Percentiles rank a stretch among this genome's conserved stretches.
These are phyloP conservation scores for Aspergillus steynii DNA, from an alignment of 495 filamentous ascomycete genomes.

Conservation along the genomic window DNA sequence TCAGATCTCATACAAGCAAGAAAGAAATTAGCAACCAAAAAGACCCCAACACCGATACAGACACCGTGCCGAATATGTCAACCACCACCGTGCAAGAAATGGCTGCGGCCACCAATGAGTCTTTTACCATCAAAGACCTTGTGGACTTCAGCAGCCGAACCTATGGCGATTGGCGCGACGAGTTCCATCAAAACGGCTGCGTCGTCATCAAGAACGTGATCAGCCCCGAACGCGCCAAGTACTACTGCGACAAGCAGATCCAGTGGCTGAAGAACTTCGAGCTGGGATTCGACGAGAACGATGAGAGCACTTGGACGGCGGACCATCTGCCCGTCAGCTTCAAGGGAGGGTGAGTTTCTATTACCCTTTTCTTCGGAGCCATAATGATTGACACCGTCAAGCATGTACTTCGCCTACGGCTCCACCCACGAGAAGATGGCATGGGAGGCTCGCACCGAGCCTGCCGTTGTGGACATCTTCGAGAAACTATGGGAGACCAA, in stretches of 20 bases:
- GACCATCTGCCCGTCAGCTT: slow-evolving; percentile 40
- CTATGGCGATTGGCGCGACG: slow-evolving; percentile 43
- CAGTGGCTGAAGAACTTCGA: slow-evolving; percentile 43
- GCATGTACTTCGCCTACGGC: slow-evolving; percentile 33
- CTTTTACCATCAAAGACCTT: slow-evolving; percentile 21
- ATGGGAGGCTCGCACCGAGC: slow-evolving; percentile 43
- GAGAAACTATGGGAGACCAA: slow-evolving; percentile 43
- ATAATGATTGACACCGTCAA: not conserved
- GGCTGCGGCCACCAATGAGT: slow-evolving; percentile 14
- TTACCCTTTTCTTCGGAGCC: not conserved
- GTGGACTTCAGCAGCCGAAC: slow-evolving; percentile 20
- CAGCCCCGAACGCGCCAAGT: slow-evolving; percentile 26
- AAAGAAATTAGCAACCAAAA: too few relatives aligned
- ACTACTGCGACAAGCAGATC: slow-evolving; percentile 35
- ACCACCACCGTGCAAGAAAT: slow-evolving; percentile 18
- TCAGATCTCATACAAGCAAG: not conserved
- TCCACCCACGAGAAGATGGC: slow-evolving; percentile 31
- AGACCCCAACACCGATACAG: not conserved
- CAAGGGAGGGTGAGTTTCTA: slow-evolving; percentile 31
- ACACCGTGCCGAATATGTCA: not conserved
- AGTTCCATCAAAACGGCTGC: slow-evolving; percentile 38
- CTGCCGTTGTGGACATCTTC: slow-evolving; percentile 38
- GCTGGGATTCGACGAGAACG: slow-evolving; percentile 37
- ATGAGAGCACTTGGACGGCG: slow-evolving; percentile 38
- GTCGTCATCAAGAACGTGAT: slow-evolving; percentile 37